Evolutionary conservation across 1,284 basidiomycete species (phyloP).

Genomic region (Ceratobasidium sp.): DNA sequence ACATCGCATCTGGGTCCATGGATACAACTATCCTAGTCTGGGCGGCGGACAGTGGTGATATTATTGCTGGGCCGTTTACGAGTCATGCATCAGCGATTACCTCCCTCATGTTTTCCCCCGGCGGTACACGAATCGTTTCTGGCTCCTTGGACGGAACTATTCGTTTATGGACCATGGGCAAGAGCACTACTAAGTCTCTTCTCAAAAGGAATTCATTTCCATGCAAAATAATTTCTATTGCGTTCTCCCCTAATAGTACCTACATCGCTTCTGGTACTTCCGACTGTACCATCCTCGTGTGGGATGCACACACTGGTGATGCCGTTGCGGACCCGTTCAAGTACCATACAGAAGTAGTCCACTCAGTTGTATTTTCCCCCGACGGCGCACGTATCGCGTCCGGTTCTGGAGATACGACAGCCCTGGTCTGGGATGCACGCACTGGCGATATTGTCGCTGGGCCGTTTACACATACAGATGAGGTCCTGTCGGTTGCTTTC

Average conservation of each 20-base stretch:
- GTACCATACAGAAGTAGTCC: neutral
- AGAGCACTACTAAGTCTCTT: neutral
- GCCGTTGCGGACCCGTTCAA: neutral
- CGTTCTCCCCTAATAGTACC: conserved; percentile 20
- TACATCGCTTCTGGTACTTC: conserved; percentile 4
- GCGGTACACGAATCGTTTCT: too few relatives aligned
- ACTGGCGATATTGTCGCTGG: too few relatives aligned
- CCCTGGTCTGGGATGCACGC: too few relatives aligned
- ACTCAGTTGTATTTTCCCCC: neutral
- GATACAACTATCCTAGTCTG: conserved; percentile 11
- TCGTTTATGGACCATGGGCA: too few relatives aligned
- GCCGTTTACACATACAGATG: too few relatives aligned
- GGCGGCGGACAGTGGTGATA: neutral
- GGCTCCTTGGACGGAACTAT: too few relatives aligned
- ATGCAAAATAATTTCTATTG: neutral
- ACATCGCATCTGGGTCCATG: neutral
- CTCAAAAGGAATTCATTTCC: neutral
- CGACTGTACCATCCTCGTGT: neutral
- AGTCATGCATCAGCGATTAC: too few relatives aligned
- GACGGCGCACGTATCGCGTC: too few relatives aligned
- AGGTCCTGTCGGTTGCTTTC: too few relatives aligned
- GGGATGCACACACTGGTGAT: neutral
- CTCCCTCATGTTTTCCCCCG: too few relatives aligned
- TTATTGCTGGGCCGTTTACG: too few relatives aligned
- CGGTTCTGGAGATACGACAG: too few relatives aligned